Evolutionary conservation across 225 moss, liverwort and hornwort species (phyloP), one percentile per base, ranked within the genome.

Genomic region (Bryum argenteum): DNA sequence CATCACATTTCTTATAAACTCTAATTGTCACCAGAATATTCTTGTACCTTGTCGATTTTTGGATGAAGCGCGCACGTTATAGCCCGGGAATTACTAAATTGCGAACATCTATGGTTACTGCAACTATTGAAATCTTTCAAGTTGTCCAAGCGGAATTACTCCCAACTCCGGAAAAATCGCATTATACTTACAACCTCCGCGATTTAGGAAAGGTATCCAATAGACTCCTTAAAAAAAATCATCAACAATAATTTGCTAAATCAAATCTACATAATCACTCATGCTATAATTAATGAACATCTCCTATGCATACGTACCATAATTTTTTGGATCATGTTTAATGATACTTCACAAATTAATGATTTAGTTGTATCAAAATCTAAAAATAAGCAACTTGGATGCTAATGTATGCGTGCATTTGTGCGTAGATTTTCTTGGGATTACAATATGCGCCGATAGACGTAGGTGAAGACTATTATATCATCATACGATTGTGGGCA

Each of bases 91-190:
- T 91, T 23, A 61, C 88, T 75, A 94, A 94, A 63, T 8, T 94
- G 5, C 71, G 77, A 16, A 78, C 82, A 4, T 66, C 94, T 10
- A 80, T 94, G 76, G 94, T 94, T 3, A 77, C 82, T 2, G 90
- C 91, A 47, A 94, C 94, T 8, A 90, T 94, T 75, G 94, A 94
- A 48, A 94, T 94, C 51, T 94, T 89, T 15, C 90, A 94, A 76
- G 60, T 75, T 23, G 87, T 92, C 10, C 91, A 92, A 80, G 73
- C 64, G 15, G 89, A 94, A 71, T 72, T 94, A 9, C 91, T 94
- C 72, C 94, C 94, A 26, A 94, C 94, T 22, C 94, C 94, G 9
- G 91, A 91, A 78, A 94, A 94, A 74, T 92, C 94, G 3, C 94
- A 94, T 66, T 94, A 94, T 22, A 92, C 90, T 6, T 94, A 88